Evolutionary conservation across 2,329 filamentous ascomycete genomes (phyloP), one percentile per base, ranked within the genome.

Genomic region (Chaetomiaceae sp.): DNA sequence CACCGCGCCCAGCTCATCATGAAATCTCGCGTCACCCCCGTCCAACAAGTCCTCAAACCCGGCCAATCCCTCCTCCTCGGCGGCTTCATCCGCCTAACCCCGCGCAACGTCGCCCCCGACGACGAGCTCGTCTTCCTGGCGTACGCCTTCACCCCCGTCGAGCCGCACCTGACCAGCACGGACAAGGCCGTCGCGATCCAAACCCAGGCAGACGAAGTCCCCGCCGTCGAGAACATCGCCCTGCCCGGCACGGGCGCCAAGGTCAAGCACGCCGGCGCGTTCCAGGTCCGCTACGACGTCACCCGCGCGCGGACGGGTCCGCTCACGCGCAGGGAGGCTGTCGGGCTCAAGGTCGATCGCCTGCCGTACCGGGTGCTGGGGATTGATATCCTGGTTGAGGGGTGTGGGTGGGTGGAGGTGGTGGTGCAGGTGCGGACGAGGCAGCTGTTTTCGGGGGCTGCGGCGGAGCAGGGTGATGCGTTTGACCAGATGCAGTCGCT

Each of bases 331-430:
- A 79, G 75, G 51, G 74, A 79, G 44, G 86, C 81, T 2, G 77
- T 77, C 39, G 82, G 77, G 34, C 72, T 85, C 40, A 82, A 79
- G 50, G 77, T 86, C 0, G 82, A 88, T 2, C 72, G 75, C 14
- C 72, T 97, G 4, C 89, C 90, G 0, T 99, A 91, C 68, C 79
- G 81, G 13, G 82, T 97, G 2, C 76, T 93, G 54, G 82, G 86
- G 8, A 79, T 85, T 0, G 95, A 99, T 64, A 82, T 99, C 20
- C 72, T 99, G 13, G 83, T 99, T 44, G 92, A 97, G 66, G 90
- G 93, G 2, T 85, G 90, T 21, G 93, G 93, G 7, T 99, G 95
- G 87, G 78, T 99, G 2, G 93, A 99, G 68, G 68, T 99, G 35
- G 84, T 83, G 0, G 85, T 85, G 3, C 92, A 99, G 69, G 81